Conservation (phyloP, 179 eudicot genomes). For the Carnegiea gigantea region DNA sequence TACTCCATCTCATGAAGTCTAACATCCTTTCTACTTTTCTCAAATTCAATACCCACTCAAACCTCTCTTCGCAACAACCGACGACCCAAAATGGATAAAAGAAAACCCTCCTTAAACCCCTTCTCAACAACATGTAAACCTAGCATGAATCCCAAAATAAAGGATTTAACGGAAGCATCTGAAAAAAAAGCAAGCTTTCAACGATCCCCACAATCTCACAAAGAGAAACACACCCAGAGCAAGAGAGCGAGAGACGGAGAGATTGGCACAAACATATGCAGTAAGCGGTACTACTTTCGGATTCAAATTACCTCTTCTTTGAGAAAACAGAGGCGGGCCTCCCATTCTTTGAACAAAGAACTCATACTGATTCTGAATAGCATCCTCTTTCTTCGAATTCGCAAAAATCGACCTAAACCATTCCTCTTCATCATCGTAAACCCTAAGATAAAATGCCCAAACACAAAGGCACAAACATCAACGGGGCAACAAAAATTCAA, state of each 20-base stretch:
- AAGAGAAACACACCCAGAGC: no score
- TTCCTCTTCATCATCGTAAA: conserved; percentile 90
- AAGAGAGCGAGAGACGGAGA: background rate
- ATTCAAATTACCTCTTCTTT: conserved; percentile 67
- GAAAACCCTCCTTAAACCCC: background rate
- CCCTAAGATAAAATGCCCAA: conserved; percentile 41
- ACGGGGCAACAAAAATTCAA: background rate
- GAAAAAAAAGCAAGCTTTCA: background rate
- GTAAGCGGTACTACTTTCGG: background rate
- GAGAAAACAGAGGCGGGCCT: conserved; percentile 80
- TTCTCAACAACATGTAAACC: background rate
- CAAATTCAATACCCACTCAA: background rate
- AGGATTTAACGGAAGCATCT: no score
- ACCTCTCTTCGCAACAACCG: background rate
- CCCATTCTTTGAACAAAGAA: conserved; percentile 98
- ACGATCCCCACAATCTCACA: background rate
- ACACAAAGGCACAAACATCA: background rate
- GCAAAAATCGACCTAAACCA: conserved; percentile 95
- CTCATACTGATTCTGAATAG: conserved; percentile 93
- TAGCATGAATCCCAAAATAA: background rate
- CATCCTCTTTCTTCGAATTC: conserved; percentile 89
- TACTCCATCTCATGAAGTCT: background rate
- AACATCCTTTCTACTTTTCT: background rate
- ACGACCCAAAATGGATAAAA: background rate
- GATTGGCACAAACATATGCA: background rate